Evolutionary conservation across 192 early-diverging fungal genomes (phyloP), one percentile per base, ranked within the genome.

Genomic region (Umbelopsis isabellina): DNA sequence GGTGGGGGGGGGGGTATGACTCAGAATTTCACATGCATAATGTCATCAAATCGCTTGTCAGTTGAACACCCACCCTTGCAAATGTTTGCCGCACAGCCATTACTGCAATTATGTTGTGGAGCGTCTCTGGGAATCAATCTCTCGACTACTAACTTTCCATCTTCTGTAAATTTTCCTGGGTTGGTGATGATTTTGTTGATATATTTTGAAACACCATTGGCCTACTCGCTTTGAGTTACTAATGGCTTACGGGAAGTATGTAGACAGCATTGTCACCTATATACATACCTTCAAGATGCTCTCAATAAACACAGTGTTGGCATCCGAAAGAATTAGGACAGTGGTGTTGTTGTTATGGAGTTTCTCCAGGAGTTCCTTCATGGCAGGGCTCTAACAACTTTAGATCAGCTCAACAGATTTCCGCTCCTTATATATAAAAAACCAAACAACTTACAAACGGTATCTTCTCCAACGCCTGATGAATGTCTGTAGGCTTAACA

Each of bases 301-400:
- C 1, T 89, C 80, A 41, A 91, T 91, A 58, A 80, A 85, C 22
- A 87, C 61, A 16, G 82, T 82, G 67, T 91, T 91, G 20, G 88
- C 81, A 70, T 91, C 89, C 1, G 89, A 91, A 30, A 89, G 46
- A 46, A 91, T 86, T 35, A 82, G 70, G 1, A 88, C 74, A 8
- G 86, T 82, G 2, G 80, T 72, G 2, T 86, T 80, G 27, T 75
- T 69, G 11, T 58, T 23, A n/a, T 84, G 81, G 41, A 88, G 79
- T 21, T 72, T 33, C 49, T 66, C 65, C 20, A 90, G 50, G 0
- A 83, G 75, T 45, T 76, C 80, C 45, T 82, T 81, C 74, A 85
- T 86, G 13, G 79, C 77, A 10, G 75, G 70, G 3, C 71, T 49
- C 86, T 88, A 70, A 13, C 4, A 11, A 67, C 1, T 23, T 2